These are phyloP conservation scores for Tilletiaria anomala DNA, from an alignment of 1,284 basidiomycete species.

Conservation along the genomic window DNA sequence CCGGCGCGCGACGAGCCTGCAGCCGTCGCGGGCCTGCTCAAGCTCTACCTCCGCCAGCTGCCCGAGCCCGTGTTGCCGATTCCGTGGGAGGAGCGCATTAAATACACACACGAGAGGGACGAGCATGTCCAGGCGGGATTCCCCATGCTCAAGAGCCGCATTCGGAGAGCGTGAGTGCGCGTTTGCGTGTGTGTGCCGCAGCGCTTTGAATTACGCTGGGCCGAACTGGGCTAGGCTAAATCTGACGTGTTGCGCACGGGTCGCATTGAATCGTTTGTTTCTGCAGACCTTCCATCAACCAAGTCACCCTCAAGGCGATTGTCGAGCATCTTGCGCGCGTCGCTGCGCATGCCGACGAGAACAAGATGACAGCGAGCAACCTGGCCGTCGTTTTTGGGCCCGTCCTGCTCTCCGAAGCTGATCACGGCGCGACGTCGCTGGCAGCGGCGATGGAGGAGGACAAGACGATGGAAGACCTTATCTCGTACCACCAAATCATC, in stretches of 20 bases:
- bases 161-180: too few species aligned
- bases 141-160: constrained; percentile 28
- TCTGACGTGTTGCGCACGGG: not conserved
- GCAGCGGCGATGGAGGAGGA: constrained; percentile 36
- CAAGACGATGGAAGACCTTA: constrained; percentile 30
- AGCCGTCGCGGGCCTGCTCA: constrained; percentile 76
- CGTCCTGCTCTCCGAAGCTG: constrained; percentile 28
- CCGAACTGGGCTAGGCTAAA: not conserved
- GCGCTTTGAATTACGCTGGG: not conserved
- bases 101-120: constrained; percentile 29
- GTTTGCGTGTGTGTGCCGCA: not conserved
- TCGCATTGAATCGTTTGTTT: not conserved
- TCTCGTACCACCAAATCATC: too few species aligned
- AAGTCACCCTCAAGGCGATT: constrained; percentile 71
- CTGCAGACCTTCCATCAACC: constrained; percentile 72
- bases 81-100: constrained; percentile 53
- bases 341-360: constrained; percentile 54
- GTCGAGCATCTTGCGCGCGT: constrained; percentile 75
- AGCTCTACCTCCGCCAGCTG: constrained; percentile 79
- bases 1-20: constrained; percentile 65
- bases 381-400: constrained; percentile 37
- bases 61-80: constrained; percentile 60
- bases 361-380: constrained; percentile 80
- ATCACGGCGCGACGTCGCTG: constrained; percentile 25
- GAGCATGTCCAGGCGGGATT: constrained; percentile 51